phyloP scores from a whole-genome alignment of 176 grass and related monocot genomes.

The Triticum aestivum region DNA sequence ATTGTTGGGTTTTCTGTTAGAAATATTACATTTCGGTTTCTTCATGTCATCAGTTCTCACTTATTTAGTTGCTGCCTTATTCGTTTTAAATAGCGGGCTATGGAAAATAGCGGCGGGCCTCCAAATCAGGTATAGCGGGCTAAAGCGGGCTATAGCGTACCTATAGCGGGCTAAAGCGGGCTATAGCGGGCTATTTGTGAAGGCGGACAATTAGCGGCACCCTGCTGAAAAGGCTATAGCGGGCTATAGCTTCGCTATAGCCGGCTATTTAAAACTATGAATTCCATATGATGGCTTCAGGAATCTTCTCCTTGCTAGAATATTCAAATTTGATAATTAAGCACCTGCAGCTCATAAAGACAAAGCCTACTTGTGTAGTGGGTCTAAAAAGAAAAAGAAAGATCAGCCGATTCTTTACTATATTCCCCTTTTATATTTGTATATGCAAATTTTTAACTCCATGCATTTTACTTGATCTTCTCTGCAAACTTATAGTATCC shows the following conservation, averaged over 20 bases:
- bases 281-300: slow-evolving; percentile 12
- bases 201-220: too few species aligned
- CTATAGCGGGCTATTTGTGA: too few species aligned
- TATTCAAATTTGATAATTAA: slow-evolving; percentile 1
- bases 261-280: too few species aligned
- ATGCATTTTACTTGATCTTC: neutral
- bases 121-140: too few species aligned
- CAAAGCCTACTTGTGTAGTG: neutral
- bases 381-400: neutral
- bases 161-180: too few species aligned
- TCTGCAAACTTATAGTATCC: neutral
- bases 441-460: neutral
- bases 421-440: neutral
- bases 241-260: too few species aligned
- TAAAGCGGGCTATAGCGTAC: too few species aligned
- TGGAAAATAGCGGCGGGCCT: too few species aligned
- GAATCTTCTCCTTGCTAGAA: slow-evolving; percentile 15
- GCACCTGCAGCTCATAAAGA: neutral
- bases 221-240: too few species aligned
- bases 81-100: too few species aligned
- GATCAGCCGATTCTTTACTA: neutral
- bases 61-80: neutral
- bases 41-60: neutral
- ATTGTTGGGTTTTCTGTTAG: neutral
- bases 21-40: neutral